Evolutionary conservation across 805 yeast genomes (phyloP).

Genomic region (Hanseniaspora guilliermondii): DNA sequence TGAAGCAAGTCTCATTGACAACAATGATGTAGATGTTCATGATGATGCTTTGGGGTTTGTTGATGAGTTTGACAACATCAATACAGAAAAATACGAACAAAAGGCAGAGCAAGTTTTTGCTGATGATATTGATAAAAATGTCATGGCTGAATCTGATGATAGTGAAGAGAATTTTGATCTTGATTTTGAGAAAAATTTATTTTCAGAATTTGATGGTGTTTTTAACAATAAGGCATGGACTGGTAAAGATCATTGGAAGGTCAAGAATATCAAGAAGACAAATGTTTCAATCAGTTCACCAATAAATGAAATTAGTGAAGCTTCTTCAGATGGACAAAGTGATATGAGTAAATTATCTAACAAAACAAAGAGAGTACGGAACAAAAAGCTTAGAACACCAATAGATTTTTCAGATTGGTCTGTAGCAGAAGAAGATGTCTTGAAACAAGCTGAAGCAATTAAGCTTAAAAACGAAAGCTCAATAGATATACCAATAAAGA

Average conservation of each 20-base stretch:
- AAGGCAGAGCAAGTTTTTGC: constrained; percentile 14
- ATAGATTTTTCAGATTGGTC: constrained; percentile 22
- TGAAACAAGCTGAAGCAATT: constrained; percentile 29
- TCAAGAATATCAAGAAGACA: constrained; percentile 40
- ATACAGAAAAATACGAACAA: constrained; percentile 19
- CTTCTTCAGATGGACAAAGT: neutral
- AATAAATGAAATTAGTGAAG: constrained; percentile 1
- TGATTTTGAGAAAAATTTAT: constrained; percentile 45
- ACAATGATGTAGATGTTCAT: constrained; percentile 17
- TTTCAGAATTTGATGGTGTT: constrained; percentile 70
- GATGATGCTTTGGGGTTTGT: constrained; percentile 18
- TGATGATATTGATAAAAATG: constrained; percentile 19
- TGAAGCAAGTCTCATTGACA: constrained; percentile 8
- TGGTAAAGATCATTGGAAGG: constrained; percentile 90
- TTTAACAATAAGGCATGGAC: constrained; percentile 60
- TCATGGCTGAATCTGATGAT: constrained; percentile 18
- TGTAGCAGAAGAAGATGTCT: constrained; percentile 32
- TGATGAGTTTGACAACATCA: constrained; percentile 19
- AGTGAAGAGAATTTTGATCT: constrained; percentile 16
- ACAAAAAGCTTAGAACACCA: constrained; percentile 25
- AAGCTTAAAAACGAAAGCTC: constrained; percentile 20
- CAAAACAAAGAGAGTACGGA: constrained; percentile 10
- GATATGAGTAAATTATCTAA: neutral
- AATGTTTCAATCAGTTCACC: neutral
- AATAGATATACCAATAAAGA: constrained; percentile 33